Evolutionary conservation across 2,329 filamentous ascomycete genomes (phyloP), one percentile per base, ranked within the genome.

Genomic region (Davidsoniella australis): DNA sequence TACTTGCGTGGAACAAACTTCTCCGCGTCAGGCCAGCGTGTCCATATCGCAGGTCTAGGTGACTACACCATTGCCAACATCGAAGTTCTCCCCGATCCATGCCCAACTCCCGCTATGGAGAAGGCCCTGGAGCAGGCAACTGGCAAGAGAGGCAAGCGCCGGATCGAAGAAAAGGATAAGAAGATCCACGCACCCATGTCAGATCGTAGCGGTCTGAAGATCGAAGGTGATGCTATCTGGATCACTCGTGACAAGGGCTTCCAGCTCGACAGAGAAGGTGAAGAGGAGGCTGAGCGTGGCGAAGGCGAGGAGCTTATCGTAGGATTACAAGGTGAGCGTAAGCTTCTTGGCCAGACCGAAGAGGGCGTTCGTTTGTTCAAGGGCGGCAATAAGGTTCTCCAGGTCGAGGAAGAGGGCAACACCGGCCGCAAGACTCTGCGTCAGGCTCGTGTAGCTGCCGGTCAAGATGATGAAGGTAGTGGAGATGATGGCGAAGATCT

Each of bases 161-260:
- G 88, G 50, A 67, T 98, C 12, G 91, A 93, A 29, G 91, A 98
- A 61, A 98, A 96, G 66, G 89, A 98, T 61, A 95, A 95, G 67
- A 78, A 93, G 57, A 68, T 98, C 4, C 93, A 95, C 64, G 93
- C 91, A 2, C 93, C 91, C 33, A 96, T 98, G 89, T 94, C 88
- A 23, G 91, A 98, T 64, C 87, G 94, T 33, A 93, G 88, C 56
- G 91, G 91, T 58, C 76, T 98, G 10, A 80, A 96, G 61, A 89
- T 98, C 47, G 91, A 98, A 57, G 94, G 94, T 54, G 91, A 98
- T 64, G 88, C 89, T 6, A 88, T 98, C 37, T 98, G 94, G 68
- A 95, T 81, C 53, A 80, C 77, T 8, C 68, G 75, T 50, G 76
- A 81, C 47, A 80, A 79, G 57, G 78, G 77, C 0, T 82, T 82